These are phyloP conservation scores for Dactylellina leptospora DNA, from an alignment of 2,329 filamentous ascomycete species.

Conservation along the genomic window DNA sequence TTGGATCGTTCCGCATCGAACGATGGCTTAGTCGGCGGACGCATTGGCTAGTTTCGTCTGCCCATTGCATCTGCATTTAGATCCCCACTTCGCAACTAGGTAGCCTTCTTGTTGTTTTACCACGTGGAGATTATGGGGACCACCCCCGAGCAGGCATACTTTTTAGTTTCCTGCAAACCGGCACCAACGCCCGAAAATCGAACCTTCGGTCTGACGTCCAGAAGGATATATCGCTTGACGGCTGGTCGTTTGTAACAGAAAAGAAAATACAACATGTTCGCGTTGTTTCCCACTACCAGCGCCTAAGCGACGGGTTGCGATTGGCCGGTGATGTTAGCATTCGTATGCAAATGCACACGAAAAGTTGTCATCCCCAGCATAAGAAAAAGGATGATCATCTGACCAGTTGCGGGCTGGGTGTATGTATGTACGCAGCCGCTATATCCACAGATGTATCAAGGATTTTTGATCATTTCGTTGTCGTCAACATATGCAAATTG, in stretches of 20 bases:
- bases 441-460: neutral
- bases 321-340: neutral
- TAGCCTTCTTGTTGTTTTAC: slow-evolving; percentile 39
- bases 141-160: slow-evolving; percentile 32
- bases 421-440: slow-evolving; percentile 20
- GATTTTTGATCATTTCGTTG: neutral
- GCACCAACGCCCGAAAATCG: slow-evolving; percentile 36
- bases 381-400: slow-evolving; percentile 39
- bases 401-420: slow-evolving; percentile 35
- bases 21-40: slow-evolving; percentile 40
- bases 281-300: neutral
- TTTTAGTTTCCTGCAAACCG: slow-evolving; percentile 36
- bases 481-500: slow-evolving; percentile 16
- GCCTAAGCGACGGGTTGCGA: slow-evolving; percentile 24
- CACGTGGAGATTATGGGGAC: slow-evolving; percentile 51
- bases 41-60: slow-evolving; percentile 19
- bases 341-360: slow-evolving; percentile 30
- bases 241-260: too few species aligned
- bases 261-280: neutral
- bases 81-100: slow-evolving; percentile 21
- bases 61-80: slow-evolving; percentile 22
- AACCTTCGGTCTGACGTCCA: slow-evolving; percentile 15
- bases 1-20: slow-evolving; percentile 39
- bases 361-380: slow-evolving; percentile 33
- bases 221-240: neutral